Percentiles rank a stretch among this genome's conserved stretches.
Conservation (phyloP, 2,329 filamentous ascomycete species). For the Aureobasidium zeae region DNA sequence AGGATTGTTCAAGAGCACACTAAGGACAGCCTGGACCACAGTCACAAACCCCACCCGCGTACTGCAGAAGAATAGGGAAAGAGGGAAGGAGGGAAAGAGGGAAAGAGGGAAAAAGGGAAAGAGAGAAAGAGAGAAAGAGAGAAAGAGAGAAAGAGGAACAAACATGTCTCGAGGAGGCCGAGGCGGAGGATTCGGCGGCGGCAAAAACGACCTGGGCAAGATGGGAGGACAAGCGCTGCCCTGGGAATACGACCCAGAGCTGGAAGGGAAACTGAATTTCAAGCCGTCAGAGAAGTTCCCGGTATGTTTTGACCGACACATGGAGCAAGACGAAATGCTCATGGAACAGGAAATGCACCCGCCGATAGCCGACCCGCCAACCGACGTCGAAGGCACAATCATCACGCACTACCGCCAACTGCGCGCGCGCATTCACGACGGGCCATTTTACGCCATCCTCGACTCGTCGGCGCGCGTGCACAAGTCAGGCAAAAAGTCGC, state of each 20-base stretch:
- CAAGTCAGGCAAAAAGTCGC: conserved; percentile 21
- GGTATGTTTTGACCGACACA: too few species aligned
- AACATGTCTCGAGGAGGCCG: conserved; percentile 28
- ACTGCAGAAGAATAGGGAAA: too few species aligned
- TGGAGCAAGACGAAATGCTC: too few species aligned
- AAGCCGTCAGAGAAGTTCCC: conserved; percentile 35
- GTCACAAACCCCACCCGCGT: too few species aligned
- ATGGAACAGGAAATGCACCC: conserved; percentile 23
- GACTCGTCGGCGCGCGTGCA: conserved; percentile 38
- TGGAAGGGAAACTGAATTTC: conserved; percentile 25
- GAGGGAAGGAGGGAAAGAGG: too few species aligned
- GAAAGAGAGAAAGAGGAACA: too few species aligned
- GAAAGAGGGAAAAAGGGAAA: too few species aligned
- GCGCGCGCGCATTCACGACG: conserved; percentile 48
- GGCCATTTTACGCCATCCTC: conserved; percentile 50
- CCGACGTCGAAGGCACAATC: conserved; percentile 36
- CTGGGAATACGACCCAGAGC: conserved; percentile 34
- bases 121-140: too few species aligned
- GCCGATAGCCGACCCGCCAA: conserved; percentile 33
- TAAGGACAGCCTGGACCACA: too few species aligned
- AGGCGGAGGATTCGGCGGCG: conserved; percentile 26
- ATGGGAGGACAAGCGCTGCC: conserved; percentile 36
- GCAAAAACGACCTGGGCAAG: conserved; percentile 29
- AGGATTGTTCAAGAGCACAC: too few species aligned
- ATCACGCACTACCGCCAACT: conserved; percentile 44